phyloP scores from a whole-genome alignment of 352 stramenopile genomes.

The Globisporangium solare region DNA sequence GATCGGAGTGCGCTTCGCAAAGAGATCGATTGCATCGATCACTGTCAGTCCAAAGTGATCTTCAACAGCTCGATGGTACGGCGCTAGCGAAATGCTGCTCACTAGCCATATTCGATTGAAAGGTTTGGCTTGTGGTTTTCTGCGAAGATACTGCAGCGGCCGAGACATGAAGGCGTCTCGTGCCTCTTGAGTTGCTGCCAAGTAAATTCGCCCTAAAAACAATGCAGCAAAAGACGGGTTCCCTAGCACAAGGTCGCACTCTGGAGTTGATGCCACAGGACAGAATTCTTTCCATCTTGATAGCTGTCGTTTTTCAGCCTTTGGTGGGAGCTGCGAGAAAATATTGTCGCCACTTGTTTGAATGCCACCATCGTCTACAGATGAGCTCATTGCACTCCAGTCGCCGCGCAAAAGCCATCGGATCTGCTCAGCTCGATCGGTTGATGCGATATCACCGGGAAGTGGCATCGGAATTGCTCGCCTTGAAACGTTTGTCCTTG shows the following conservation, averaged over 20 bases:
- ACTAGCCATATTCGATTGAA: conserved; percentile 41
- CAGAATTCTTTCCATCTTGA: conserved; percentile 69
- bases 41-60: conserved; percentile 13
- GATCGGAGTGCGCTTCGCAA: conserved; percentile 25
- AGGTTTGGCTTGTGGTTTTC: conserved; percentile 17
- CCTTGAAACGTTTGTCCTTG: conserved; percentile 33
- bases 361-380: not conserved
- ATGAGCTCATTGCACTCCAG: conserved; percentile 29
- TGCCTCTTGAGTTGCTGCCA: conserved; percentile 32
- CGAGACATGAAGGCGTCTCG: conserved; percentile 34
- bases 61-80: not conserved
- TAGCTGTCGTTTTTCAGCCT: conserved; percentile 15
- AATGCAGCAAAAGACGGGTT: conserved; percentile 35
- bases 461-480: conserved; percentile 27
- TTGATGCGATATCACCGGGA: conserved; percentile 30
- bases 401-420: conserved; percentile 61
- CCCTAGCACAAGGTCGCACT: conserved; percentile 23
- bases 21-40: conserved; percentile 23
- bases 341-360: not conserved
- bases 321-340: conserved; percentile 5
- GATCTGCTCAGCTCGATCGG: conserved; percentile 40
- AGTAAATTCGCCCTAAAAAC: conserved; percentile 48
- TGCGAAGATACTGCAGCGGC: conserved; percentile 43
- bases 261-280: conserved; percentile 32
- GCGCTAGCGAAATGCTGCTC: conserved; percentile 9